Conservation (phyloP, 768 basidiomycete genomes). For the Stropharia rugosoannulata region DNA sequence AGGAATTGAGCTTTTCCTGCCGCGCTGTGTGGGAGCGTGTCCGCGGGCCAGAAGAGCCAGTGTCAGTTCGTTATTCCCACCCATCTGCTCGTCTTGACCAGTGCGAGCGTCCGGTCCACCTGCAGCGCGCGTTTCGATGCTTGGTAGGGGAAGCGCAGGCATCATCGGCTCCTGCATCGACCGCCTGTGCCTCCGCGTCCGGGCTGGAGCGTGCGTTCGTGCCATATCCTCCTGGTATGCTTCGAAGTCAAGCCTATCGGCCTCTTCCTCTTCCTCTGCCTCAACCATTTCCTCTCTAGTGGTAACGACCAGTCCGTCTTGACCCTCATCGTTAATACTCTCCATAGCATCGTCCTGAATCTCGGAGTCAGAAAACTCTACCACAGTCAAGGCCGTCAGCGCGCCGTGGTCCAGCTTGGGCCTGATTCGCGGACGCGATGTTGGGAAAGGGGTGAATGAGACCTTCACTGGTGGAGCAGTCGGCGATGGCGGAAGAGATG, state of each 20-base stretch:
- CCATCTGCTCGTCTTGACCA: too few species aligned
- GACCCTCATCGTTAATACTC: neutral
- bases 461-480: constrained; percentile 2
- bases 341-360: neutral
- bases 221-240: constrained; percentile 16
- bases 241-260: constrained; percentile 12
- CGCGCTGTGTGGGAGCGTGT: too few species aligned
- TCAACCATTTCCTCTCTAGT: constrained; percentile 10
- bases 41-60: too few species aligned
- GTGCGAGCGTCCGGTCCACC: neutral
- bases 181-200: constrained; percentile 10
- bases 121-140: constrained; percentile 18
- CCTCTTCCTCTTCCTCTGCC: constrained; percentile 4
- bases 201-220: constrained; percentile 13
- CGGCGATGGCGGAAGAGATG: constrained; percentile 6
- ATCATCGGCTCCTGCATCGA: constrained; percentile 8
- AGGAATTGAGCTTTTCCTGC: too few species aligned
- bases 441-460: constrained; percentile 9
- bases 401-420: constrained; percentile 16
- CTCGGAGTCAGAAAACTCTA: neutral
- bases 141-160: constrained; percentile 3
- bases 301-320: neutral
- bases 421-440: constrained; percentile 9
- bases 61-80: too few species aligned
- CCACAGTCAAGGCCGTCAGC: constrained; percentile 5